A percentile compares a stretch with the other conserved stretches of the same genome.
Evolutionary conservation across 305 asterid species (phyloP).

Genomic region (Solanum hybrid): DNA sequence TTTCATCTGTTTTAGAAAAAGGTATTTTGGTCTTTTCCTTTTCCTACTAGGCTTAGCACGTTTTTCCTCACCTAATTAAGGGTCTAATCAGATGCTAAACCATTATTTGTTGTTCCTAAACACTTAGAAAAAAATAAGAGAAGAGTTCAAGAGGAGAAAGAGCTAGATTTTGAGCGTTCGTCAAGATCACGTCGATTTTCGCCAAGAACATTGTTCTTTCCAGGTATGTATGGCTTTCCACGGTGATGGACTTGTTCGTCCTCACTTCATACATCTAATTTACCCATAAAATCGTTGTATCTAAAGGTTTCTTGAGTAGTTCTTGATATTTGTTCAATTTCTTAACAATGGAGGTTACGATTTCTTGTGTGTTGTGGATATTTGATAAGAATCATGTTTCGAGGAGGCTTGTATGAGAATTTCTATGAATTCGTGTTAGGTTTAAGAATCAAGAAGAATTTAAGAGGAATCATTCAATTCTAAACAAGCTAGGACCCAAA

Average conservation of each 20-base stretch:
- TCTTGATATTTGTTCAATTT: background rate
- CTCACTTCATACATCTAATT: background rate
- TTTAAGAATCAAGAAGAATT: too few species aligned
- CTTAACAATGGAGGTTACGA: background rate
- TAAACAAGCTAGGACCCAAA: too few species aligned
- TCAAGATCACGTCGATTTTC: background rate
- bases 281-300: background rate
- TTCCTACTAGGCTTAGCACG: background rate
- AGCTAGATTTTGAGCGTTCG: background rate
- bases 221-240: background rate
- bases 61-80: background rate
- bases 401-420: background rate
- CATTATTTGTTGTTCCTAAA: background rate
- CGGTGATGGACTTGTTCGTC: background rate
- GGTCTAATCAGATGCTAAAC: background rate
- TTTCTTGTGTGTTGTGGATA: background rate
- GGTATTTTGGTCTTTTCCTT: background rate
- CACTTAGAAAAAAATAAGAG: background rate
- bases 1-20: background rate
- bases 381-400: background rate
- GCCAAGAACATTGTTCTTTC: background rate
- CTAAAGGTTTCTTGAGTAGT: background rate
- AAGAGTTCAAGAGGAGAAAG: background rate
- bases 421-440: too few species aligned
- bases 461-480: too few species aligned